Conservation (phyloP, 2,329 filamentous ascomycete species). For the Paradendryphiella salina region DNA sequence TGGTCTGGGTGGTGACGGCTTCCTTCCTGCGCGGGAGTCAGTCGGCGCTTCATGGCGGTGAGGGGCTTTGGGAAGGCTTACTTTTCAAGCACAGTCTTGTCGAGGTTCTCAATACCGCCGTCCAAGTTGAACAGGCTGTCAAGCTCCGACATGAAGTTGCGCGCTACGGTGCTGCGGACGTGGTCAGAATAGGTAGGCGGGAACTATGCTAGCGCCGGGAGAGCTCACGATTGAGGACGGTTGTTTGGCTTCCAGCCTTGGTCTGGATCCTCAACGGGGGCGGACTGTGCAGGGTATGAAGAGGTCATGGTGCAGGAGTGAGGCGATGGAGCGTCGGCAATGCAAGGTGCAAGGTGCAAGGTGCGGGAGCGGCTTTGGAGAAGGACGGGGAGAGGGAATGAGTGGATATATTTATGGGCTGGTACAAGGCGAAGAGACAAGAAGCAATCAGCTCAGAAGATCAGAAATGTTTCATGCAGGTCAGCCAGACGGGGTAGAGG, state of each 20-base stretch:
- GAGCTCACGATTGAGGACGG: slow-evolving; percentile 79
- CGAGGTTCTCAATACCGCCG: slow-evolving; percentile 72
- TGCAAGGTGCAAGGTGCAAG: background rate
- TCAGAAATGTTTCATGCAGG: slow-evolving; percentile 35
- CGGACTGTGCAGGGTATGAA: slow-evolving; percentile 19
- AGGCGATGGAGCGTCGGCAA: slow-evolving; percentile 2
- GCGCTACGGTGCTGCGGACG: slow-evolving; percentile 74
- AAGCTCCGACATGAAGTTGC: slow-evolving; percentile 81
- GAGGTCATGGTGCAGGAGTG: slow-evolving; percentile 16
- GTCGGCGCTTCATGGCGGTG: slow-evolving; percentile 1
- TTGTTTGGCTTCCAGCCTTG: slow-evolving; percentile 79
- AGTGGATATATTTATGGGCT: slow-evolving; percentile 13
- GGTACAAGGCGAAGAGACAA: slow-evolving; percentile 9
- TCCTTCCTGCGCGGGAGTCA: slow-evolving; percentile 66
- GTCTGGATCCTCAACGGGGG: slow-evolving; percentile 57
- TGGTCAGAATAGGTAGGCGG: slow-evolving; percentile 28
- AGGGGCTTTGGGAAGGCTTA: slow-evolving; percentile 53
- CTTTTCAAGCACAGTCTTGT: slow-evolving; percentile 79
- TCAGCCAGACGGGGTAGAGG: slow-evolving; percentile 19
- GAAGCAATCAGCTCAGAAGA: slow-evolving; percentile 17
- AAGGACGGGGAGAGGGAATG: slow-evolving; percentile 8
- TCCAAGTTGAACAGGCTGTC: slow-evolving; percentile 90
- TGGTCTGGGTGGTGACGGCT: slow-evolving; percentile 70
- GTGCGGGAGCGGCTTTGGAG: slow-evolving; percentile 8
- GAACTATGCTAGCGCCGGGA: slow-evolving; percentile 29